phyloP scores from a whole-genome alignment of 108 stramenopile genomes.

The Pseudonitzschia pungens region DNA sequence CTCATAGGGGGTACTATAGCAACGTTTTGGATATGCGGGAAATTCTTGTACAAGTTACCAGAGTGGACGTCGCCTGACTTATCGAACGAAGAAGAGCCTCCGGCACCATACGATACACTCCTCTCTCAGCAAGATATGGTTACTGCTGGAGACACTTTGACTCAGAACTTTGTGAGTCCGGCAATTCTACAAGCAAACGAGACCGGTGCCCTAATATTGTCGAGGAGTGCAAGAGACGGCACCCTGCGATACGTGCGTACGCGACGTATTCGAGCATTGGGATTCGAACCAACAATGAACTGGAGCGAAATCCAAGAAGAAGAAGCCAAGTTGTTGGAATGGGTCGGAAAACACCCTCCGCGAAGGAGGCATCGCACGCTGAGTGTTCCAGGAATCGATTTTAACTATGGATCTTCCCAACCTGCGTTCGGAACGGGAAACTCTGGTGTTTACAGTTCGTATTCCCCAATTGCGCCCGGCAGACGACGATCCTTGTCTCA shows the following conservation, averaged over 20 bases:
- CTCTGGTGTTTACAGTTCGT: slow-evolving; percentile 40
- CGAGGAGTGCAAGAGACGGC: slow-evolving; percentile 45
- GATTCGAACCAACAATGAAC: slow-evolving; percentile 79
- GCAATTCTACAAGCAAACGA: slow-evolving; percentile 81
- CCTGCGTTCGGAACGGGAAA: slow-evolving; percentile 39
- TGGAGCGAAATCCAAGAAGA: slow-evolving; percentile 57
- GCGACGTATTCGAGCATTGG: slow-evolving; percentile 54
- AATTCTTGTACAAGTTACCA: slow-evolving; percentile 63
- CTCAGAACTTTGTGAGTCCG: slow-evolving; percentile 67
- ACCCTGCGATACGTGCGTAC: slow-evolving; percentile 55
- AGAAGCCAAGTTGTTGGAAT: slow-evolving; percentile 56
- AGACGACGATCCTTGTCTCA: slow-evolving; percentile 15
- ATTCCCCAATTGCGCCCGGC: slow-evolving; percentile 8
- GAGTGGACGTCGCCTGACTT: slow-evolving; percentile 63
- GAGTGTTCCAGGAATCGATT: slow-evolving; percentile 55
- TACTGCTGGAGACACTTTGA: slow-evolving; percentile 67
- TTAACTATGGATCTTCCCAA: slow-evolving; percentile 32
- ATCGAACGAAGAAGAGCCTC: slow-evolving; percentile 65
- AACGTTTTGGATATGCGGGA: slow-evolving; percentile 56
- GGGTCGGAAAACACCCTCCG: slow-evolving; percentile 51
- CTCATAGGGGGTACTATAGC: slow-evolving; percentile 53
- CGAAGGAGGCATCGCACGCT: slow-evolving; percentile 44
- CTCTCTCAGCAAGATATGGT: slow-evolving; percentile 49
- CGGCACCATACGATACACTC: slow-evolving; percentile 69
- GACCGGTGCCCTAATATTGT: slow-evolving; percentile 60